Conservation (phyloP, 108 stramenopile genomes). For the Stephanodiscus minutulus region DNA sequence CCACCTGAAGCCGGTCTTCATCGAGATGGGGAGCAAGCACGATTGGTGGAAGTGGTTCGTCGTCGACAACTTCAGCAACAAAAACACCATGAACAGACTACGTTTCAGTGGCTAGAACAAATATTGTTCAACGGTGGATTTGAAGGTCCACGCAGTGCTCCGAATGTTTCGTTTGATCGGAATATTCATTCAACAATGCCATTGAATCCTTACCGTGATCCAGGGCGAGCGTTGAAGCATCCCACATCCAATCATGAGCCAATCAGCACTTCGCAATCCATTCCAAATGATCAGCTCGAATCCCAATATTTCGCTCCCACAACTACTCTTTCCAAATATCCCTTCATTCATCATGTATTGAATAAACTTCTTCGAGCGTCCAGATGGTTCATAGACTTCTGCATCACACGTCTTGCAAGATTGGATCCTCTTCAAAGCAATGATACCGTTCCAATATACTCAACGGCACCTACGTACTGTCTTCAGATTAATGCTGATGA, state of each 20-base stretch:
- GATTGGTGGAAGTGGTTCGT: conserved; percentile 33
- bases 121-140: conserved; percentile 11
- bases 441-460: conserved; percentile 14
- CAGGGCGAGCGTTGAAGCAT: not conserved
- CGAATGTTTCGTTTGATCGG: not conserved
- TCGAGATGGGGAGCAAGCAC: conserved; percentile 45
- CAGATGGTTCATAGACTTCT: conserved; percentile 2
- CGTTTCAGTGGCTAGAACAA: conserved; percentile 18
- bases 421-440: conserved; percentile 2
- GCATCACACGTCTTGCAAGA: conserved; percentile 6
- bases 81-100: conserved; percentile 11
- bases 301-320: not conserved
- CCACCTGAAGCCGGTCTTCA: conserved; percentile 39
- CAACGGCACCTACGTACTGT: conserved; percentile 28
- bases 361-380: not conserved
- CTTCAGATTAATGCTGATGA: conserved; percentile 34
- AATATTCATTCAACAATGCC: conserved; percentile 11
- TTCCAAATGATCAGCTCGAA: not conserved
- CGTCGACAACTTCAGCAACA: conserved; percentile 31
- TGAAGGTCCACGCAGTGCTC: not conserved
- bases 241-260: not conserved
- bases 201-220: conserved; percentile 22
- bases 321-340: not conserved
- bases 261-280: not conserved
- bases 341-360: not conserved